Evolutionary conservation across 2,329 filamentous ascomycete genomes (phyloP), one percentile per base, ranked within the genome.

Genomic region (Tolypocladium ophioglossoides): DNA sequence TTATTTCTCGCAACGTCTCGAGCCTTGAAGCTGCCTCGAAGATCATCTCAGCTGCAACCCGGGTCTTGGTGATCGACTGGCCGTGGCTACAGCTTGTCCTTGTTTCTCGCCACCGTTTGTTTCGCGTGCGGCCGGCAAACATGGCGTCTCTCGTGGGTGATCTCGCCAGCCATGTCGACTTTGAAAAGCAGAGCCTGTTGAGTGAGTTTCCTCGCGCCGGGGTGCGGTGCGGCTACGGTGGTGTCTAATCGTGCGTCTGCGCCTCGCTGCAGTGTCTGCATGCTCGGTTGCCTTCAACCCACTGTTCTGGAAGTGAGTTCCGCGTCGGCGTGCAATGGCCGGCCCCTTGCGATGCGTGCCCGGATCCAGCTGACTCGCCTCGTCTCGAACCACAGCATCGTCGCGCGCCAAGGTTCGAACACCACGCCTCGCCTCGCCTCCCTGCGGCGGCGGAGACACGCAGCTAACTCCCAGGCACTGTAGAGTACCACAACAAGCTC

Each of bases 291-390:
- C 86, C 50, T 97, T 99, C 74, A 99, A 99, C 73, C 94, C 94
- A 24, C 86, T 94, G n/a, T 97, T 96, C 73, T 99, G 94, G 94
- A 99, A 99, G 91, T 96, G 79, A 78, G 89, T 80, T 52, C 11
- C 38, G 57, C 51, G 56, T 59, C 47, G 40, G 46, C 40, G 38
- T 44, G 50, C 40, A 51, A 24, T 27, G 49, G 24, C 34, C 34
- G 49, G 24, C 34, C 34, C 22, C 24, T 16, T 6, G 44, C 30
- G 44, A 48, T 12, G 44, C 10, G 18, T 11, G 24, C 44, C 27
- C 44, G 24, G 44, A 20, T 47, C 24, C 24, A 32, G 48, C 48
- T 50, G 20, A 48, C 41, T 52, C 22, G 18, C 20, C n/a, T 47
- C 53, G 44, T 52, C 46, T 18, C 37, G 8, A 48, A 40, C 24